Conservation (phyloP, 202 grass and related monocot genomes). For the Alloteropsis angusta region DNA sequence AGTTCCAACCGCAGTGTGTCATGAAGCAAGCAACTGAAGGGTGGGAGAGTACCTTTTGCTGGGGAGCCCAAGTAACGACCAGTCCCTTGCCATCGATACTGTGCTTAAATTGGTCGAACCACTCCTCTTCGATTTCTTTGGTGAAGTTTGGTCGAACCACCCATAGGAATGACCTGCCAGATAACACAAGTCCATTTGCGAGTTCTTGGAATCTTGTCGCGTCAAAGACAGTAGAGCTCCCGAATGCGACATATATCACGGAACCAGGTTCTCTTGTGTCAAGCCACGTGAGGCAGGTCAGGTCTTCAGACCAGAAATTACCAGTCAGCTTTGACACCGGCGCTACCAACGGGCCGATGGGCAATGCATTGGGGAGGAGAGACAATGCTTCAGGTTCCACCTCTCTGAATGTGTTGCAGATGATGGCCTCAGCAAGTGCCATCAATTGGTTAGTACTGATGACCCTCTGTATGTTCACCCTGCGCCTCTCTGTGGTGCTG, state of each 20-base stretch:
- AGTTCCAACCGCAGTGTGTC: slow-evolving; percentile 61
- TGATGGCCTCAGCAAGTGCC: slow-evolving; percentile 30
- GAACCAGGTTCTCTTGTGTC: slow-evolving; percentile 5
- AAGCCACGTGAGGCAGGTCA: slow-evolving; percentile 40
- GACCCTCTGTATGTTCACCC: slow-evolving; percentile 32
- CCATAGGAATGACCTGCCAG: slow-evolving; percentile 35
- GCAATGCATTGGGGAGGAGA: slow-evolving; percentile 26
- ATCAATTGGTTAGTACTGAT: slow-evolving; percentile 26
- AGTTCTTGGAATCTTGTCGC: slow-evolving; percentile 34
- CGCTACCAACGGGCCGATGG: slow-evolving; percentile 36
- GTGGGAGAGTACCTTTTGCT: slow-evolving; percentile 38
- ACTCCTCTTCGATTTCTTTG: slow-evolving; percentile 13
- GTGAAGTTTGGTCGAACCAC: slow-evolving; percentile 36
- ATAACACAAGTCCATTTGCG: slow-evolving; percentile 26
- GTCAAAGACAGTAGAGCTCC: slow-evolving; percentile 36
- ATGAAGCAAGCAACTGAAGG: slow-evolving; percentile 46
- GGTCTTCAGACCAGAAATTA: slow-evolving; percentile 57
- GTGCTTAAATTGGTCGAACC: slow-evolving; percentile 18
- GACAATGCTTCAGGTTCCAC: slow-evolving; percentile 30
- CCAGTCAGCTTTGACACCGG: background rate
- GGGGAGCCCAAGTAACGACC: slow-evolving; percentile 42
- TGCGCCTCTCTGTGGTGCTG: slow-evolving; percentile 18
- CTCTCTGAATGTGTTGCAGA: slow-evolving; percentile 63
- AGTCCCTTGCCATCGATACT: slow-evolving; percentile 19
- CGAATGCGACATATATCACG: slow-evolving; percentile 43